Conservation (phyloP, 345 rosid species). For the Hirschfeldia incana region DNA sequence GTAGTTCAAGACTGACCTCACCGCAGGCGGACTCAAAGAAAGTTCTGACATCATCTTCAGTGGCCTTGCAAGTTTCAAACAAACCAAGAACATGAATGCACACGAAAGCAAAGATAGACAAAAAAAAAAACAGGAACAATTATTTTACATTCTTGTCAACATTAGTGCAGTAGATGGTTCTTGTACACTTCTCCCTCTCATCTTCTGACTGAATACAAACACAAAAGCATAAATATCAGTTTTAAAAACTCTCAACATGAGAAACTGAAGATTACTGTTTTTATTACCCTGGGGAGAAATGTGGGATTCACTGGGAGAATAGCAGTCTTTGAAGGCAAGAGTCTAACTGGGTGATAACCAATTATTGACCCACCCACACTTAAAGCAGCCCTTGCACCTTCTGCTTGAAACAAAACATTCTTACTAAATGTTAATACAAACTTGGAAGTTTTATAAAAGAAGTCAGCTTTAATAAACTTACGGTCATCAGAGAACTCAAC, state of each 20-base stretch:
- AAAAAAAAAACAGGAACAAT: neutral
- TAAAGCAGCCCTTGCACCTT: slow-evolving; percentile 73
- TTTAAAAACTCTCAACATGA: neutral
- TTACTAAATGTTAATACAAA: slow-evolving; percentile 18
- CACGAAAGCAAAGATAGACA: neutral
- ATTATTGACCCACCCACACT: slow-evolving; percentile 74
- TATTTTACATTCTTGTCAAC: slow-evolving; percentile 72
- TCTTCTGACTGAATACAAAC: slow-evolving; percentile 69
- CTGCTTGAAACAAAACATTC: slow-evolving; percentile 43
- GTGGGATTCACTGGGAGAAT: slow-evolving; percentile 96
- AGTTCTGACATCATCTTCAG: slow-evolving; percentile 68
- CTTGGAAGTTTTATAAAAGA: neutral
- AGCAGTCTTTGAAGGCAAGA: slow-evolving; percentile 90
- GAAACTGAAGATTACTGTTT: neutral
- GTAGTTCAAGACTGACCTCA: slow-evolving; percentile 54
- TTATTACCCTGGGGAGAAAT: slow-evolving; percentile 81
- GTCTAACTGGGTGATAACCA: slow-evolving; percentile 81
- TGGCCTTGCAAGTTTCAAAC: slow-evolving; percentile 47
- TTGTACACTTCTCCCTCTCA: slow-evolving; percentile 86
- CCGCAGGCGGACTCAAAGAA: slow-evolving; percentile 81
- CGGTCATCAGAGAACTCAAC: slow-evolving; percentile 88
- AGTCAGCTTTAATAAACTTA: slow-evolving; percentile 37
- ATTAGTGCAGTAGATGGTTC: slow-evolving; percentile 92
- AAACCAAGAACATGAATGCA: neutral
- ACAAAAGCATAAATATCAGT: neutral